A percentile compares a stretch with the other conserved stretches of the same genome.
Conservation (phyloP, 2,329 filamentous ascomycete species). For the Capronia epimyces region DNA sequence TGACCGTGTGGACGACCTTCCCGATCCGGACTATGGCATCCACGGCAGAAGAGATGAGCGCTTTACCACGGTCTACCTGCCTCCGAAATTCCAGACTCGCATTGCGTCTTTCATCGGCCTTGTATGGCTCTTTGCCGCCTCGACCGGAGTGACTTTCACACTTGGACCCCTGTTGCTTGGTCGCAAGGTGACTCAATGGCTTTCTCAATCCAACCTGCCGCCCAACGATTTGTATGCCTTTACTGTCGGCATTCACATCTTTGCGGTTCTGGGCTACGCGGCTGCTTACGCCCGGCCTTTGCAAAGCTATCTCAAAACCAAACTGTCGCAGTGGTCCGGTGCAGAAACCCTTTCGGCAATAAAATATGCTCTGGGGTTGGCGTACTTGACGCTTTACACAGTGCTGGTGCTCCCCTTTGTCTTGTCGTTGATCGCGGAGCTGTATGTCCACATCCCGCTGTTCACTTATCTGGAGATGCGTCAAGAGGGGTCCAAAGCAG, state of each 20-base stretch:
- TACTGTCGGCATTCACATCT: slow-evolving; percentile 77
- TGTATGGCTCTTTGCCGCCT: slow-evolving; percentile 89
- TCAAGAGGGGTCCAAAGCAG: slow-evolving; percentile 2
- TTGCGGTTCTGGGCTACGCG: slow-evolving; percentile 64
- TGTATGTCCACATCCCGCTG: slow-evolving; percentile 81
- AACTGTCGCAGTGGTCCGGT: slow-evolving; percentile 12
- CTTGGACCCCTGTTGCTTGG: slow-evolving; percentile 83
- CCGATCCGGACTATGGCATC: slow-evolving; percentile 51
- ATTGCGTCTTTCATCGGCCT: slow-evolving; percentile 80
- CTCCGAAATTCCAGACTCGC: slow-evolving; percentile 73
- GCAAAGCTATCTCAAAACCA: slow-evolving; percentile 10
- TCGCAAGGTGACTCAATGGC: slow-evolving; percentile 65
- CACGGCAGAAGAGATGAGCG: slow-evolving; percentile 56
- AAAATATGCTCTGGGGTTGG: slow-evolving; percentile 47
- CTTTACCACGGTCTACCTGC: slow-evolving; percentile 72
- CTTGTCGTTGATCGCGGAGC: slow-evolving; percentile 72
- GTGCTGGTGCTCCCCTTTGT: slow-evolving; percentile 75
- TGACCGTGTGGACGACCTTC: slow-evolving; percentile 56
- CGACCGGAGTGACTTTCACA: slow-evolving; percentile 77
- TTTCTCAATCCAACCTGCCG: slow-evolving; percentile 65
- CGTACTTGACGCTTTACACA: slow-evolving; percentile 71
- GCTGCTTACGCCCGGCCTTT: slow-evolving; percentile 43
- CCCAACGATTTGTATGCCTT: slow-evolving; percentile 97
- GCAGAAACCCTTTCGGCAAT: slow-evolving; percentile 20
- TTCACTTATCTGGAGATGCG: slow-evolving; percentile 62